Evolutionary conservation across 306 rosid genomes (phyloP).

Genomic region (Urtica urens): DNA sequence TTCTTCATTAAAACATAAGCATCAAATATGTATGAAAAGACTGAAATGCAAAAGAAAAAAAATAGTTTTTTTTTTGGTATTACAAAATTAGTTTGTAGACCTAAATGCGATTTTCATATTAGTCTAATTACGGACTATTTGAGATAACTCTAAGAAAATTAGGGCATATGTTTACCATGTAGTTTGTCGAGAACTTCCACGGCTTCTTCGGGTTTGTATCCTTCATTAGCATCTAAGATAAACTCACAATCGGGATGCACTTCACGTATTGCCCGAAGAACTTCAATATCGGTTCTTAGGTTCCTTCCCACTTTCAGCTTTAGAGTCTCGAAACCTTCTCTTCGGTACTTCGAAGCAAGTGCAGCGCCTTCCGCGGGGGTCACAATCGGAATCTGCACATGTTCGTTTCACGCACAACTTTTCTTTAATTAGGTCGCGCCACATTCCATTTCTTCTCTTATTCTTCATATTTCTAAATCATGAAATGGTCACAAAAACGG

Average conservation of each 20-base stretch:
- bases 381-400: slow-evolving; percentile 76
- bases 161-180: slow-evolving; percentile 43
- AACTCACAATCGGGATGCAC: slow-evolving; percentile 67
- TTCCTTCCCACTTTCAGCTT: slow-evolving; percentile 89
- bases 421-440: no score
- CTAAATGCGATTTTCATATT: no score
- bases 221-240: slow-evolving; percentile 94
- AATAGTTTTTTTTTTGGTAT: no score
- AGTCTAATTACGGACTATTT: no score
- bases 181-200: slow-evolving; percentile 74
- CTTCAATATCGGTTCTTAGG: slow-evolving; percentile 67
- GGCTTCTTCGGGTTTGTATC: slow-evolving; percentile 70
- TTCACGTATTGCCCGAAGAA: slow-evolving; percentile 65
- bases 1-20: no score
- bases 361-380: slow-evolving; percentile 64
- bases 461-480: no score
- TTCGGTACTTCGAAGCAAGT: slow-evolving; percentile 64
- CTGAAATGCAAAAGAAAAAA: no score
- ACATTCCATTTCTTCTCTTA: no score
- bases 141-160: no score
- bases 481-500: no score
- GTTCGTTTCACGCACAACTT: slow-evolving; percentile 11
- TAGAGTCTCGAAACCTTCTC: slow-evolving; percentile 66
- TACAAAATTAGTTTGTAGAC: no score
- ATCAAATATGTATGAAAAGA: no score